A percentile compares a stretch with the other conserved stretches of the same genome.
Conservation (phyloP, 1,139 yeast genomes). For the Kluyveromyces sp. region DNA sequence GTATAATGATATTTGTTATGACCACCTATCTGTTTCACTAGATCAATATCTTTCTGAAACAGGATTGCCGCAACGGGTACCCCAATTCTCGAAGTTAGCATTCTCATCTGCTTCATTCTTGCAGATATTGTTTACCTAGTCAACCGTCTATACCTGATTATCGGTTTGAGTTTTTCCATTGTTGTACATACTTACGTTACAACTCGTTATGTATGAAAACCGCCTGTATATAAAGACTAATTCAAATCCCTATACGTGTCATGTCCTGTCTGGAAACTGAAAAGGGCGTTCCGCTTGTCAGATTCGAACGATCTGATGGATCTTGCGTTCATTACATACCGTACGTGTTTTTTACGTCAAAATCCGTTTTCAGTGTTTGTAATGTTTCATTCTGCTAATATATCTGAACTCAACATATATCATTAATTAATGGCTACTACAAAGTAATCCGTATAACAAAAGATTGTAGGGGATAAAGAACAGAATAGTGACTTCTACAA, state of each 20-base stretch:
- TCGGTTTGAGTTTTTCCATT: slow-evolving; percentile 5
- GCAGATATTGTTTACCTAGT: background rate
- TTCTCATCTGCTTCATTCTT: background rate
- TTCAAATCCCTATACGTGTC: slow-evolving; percentile 4
- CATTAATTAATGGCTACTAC: background rate
- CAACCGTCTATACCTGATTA: background rate
- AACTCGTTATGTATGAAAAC: slow-evolving; percentile 4
- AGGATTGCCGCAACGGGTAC: too few relatives aligned
- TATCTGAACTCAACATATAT: background rate
- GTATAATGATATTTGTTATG: slow-evolving; percentile 2
- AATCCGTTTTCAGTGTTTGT: too few relatives aligned
- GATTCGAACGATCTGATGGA: too few relatives aligned
- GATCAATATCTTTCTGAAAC: background rate
- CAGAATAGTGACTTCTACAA: background rate
- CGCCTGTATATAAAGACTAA: slow-evolving; percentile 7
- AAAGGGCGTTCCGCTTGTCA: too few relatives aligned
- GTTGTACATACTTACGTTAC: slow-evolving; percentile 6
- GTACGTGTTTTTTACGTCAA: too few relatives aligned
- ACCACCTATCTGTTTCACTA: background rate
- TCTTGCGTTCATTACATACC: too few relatives aligned
- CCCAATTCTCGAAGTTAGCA: too few relatives aligned
- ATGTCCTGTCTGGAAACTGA: too few relatives aligned
- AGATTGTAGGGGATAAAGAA: background rate
- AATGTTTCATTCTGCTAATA: too few relatives aligned
- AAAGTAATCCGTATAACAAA: background rate